phyloP scores from a whole-genome alignment of 331 rosid genomes.

The Pyrus hybrid region DNA sequence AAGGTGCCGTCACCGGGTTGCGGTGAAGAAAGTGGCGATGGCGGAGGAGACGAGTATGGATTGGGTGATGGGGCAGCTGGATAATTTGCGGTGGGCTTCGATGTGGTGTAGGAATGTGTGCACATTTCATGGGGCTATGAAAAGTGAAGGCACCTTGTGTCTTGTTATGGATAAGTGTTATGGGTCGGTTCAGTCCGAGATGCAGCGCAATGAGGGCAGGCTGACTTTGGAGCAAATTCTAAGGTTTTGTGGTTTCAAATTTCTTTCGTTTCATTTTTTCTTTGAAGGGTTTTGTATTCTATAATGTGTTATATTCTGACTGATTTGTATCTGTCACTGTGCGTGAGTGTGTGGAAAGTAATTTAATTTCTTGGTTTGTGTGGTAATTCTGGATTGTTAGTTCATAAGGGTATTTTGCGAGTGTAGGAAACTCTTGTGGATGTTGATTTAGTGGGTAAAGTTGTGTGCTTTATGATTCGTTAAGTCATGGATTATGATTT shows the following conservation, averaged over 20 bases:
- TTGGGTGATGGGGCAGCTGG: slow-evolving; percentile 75
- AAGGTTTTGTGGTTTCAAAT: slow-evolving; percentile 39
- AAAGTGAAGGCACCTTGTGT: slow-evolving; percentile 64
- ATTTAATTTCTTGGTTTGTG: neutral
- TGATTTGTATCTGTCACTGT: neutral
- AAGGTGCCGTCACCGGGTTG: slow-evolving; percentile 69
- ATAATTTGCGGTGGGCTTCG: slow-evolving; percentile 74
- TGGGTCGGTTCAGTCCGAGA: slow-evolving; percentile 90
- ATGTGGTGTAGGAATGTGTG: slow-evolving; percentile 98
- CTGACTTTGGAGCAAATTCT: slow-evolving; percentile 96
- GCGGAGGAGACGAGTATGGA: slow-evolving; percentile 64
- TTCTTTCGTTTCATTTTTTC: neutral
- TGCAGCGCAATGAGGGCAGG: slow-evolving; percentile 86
- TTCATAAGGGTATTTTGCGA: neutral
- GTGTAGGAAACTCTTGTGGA: neutral
- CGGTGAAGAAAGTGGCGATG: slow-evolving; percentile 65
- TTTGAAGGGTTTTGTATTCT: neutral
- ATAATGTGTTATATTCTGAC: no score
- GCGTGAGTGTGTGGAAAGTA: neutral
- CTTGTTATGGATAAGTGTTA: slow-evolving; percentile 79
- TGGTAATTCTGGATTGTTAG: neutral
- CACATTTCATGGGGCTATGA: slow-evolving; percentile 80
- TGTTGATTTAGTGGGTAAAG: neutral
- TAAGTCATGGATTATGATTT: neutral
- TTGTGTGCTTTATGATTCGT: neutral